A percentile compares a stretch with the other conserved stretches of the same genome.
These are phyloP conservation scores for Geosmithia putterillii DNA, from an alignment of 2,329 filamentous ascomycete genomes.

Conservation along the genomic window DNA sequence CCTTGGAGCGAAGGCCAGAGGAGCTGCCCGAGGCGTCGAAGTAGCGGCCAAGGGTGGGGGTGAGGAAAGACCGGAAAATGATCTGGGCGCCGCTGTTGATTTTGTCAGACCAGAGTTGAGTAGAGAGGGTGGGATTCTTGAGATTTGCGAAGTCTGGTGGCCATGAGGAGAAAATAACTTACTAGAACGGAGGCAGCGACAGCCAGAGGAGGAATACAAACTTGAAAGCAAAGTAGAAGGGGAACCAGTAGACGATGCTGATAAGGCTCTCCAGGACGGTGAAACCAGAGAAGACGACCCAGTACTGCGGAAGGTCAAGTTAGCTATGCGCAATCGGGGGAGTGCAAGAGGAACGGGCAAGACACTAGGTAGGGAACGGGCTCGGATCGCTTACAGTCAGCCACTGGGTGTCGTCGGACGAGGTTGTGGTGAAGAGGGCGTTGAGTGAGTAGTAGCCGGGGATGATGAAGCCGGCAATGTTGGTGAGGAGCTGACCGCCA, in stretches of 20 bases:
- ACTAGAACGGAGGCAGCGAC: slow-evolving; percentile 88
- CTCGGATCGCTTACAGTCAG: slow-evolving; percentile 59
- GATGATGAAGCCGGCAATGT: slow-evolving; percentile 72
- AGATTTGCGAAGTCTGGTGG: not conserved
- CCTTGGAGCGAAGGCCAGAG: slow-evolving; percentile 79
- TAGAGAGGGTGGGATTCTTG: too few species aligned
- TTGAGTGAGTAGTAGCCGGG: slow-evolving; percentile 75
- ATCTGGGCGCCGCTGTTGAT: slow-evolving; percentile 73
- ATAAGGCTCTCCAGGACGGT: slow-evolving; percentile 73
- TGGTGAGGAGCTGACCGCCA: slow-evolving; percentile 76
- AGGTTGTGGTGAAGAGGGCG: slow-evolving; percentile 60
- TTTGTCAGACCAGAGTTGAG: too few species aligned
- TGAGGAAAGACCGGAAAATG: slow-evolving; percentile 91
- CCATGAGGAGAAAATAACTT: slow-evolving; percentile 28
- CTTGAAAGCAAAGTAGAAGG: slow-evolving; percentile 99
- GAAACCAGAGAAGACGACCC: slow-evolving; percentile 76
- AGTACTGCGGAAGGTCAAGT: slow-evolving; percentile 49
- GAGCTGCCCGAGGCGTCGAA: slow-evolving; percentile 62
- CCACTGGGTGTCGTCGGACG: slow-evolving; percentile 74
- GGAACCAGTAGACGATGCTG: slow-evolving; percentile 85
- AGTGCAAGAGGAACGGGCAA: too few species aligned
- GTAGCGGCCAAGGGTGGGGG: slow-evolving; percentile 86
- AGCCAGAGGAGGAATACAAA: slow-evolving; percentile 97
- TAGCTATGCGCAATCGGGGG: slow-evolving; percentile 19
- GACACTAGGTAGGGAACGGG: too few species aligned